phyloP scores from a whole-genome alignment of 108 stramenopile genomes.

The Epithemia pelagica region DNA sequence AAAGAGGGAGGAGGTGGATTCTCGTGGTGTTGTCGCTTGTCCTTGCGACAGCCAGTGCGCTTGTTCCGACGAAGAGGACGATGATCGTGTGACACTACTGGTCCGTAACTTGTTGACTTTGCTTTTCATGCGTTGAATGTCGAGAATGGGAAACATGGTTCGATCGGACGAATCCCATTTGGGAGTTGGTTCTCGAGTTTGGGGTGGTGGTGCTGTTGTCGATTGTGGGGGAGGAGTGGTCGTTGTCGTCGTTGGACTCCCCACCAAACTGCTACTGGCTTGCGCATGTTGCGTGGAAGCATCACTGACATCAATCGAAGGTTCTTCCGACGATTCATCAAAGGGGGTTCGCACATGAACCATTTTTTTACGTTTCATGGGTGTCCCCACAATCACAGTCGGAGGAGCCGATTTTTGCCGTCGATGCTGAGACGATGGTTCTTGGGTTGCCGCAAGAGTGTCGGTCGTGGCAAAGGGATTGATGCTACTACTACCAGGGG shows the following conservation, averaged over 20 bases:
- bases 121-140: not conserved
- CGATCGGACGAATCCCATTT: not conserved
- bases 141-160: not conserved
- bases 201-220: not conserved
- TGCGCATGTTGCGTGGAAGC: not conserved
- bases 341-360: not conserved
- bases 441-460: too few species aligned
- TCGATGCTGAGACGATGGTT: not conserved
- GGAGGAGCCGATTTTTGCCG: not conserved
- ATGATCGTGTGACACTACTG: not conserved
- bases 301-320: too few species aligned
- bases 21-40: not conserved
- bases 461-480: too few species aligned
- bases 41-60: not conserved
- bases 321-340: not conserved
- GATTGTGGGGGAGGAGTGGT: not conserved
- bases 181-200: not conserved
- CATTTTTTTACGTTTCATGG: not conserved
- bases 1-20: not conserved
- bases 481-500: too few species aligned
- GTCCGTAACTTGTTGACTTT: not conserved
- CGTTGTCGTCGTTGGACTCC: not conserved
- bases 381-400: not conserved
- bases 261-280: not conserved
- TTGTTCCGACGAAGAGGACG: not conserved